Evolutionary conservation across 78 protist species (phyloP), one percentile per base, ranked within the genome.

Genomic region (Dictyostelium firmibasis): DNA sequence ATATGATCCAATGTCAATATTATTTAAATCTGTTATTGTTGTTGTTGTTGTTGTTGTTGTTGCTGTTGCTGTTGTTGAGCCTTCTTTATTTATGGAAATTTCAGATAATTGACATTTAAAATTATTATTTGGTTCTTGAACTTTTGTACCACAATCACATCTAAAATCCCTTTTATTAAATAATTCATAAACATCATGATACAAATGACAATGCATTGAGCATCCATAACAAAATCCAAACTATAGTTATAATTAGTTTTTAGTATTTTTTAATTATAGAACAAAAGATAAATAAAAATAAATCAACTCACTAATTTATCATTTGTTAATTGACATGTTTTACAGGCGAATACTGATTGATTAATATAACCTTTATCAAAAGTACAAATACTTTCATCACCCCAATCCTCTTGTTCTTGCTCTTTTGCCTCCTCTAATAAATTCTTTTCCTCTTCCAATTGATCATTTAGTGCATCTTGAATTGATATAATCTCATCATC

Each of bases 221-320:
- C 96, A 92, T 20, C 96, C 96, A 60, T 75, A 92, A 43, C 96
- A 92, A 9, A 92, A 53, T 70, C 96, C 96, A 84, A 92, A 81
- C 87, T 87, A 41, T 31, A 20, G 4, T 14, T 36, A 50, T 50
- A 50, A 50, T 9, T 4, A 2, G 4, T 38, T 4, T 38, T 38
- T 38, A 38, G 43, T 38, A n/a, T n/a, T n/a, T n/a, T n/a, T n/a
- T n/a, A n/a, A n/a, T n/a, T n/a, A 60, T 64, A 81, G 10, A 44
- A 50, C 1, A 50, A 50, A 50, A 23, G 0, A 84, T 20, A 36
- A 47, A 18, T n/a, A 25, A 41, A 25, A 27, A 27, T 31, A 27
- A 11, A 35, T 23, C 25, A n/a, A 78, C 74, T 27, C 43, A 62
- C 81, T 2, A 67, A 20, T 67, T 35, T 85, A 31, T 77, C 38